These are phyloP conservation scores for Penicillium crustosum DNA, from an alignment of 2,329 filamentous ascomycete species.

Conservation along the genomic window DNA sequence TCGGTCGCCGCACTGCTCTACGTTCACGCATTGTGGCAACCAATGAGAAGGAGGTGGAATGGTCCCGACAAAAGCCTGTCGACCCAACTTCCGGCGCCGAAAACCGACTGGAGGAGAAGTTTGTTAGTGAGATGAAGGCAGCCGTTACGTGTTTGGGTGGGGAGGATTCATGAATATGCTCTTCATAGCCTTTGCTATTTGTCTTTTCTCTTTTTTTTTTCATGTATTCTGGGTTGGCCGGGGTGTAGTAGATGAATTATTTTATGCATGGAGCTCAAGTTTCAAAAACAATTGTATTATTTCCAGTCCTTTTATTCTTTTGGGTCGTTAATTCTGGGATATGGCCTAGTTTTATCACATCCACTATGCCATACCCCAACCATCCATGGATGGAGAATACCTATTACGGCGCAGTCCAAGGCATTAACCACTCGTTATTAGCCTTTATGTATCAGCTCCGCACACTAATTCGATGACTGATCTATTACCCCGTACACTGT, in stretches of 20 bases:
- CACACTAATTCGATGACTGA: neutral
- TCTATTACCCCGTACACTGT: neutral
- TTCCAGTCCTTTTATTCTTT: neutral
- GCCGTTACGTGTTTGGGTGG: constrained; percentile 46
- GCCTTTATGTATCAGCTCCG: neutral
- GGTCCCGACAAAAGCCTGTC: constrained; percentile 47
- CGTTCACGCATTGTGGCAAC: constrained; percentile 72
- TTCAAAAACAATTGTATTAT: neutral
- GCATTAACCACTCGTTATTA: neutral
- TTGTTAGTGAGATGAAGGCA: constrained; percentile 66
- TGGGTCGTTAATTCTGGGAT: neutral
- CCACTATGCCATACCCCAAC: neutral
- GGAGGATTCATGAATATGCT: constrained; percentile 34
- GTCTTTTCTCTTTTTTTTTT: constrained; percentile 6
- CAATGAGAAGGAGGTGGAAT: constrained; percentile 69
- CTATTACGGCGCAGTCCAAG: neutral
- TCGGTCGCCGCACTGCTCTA: constrained; percentile 67
- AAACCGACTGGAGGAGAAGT: constrained; percentile 72
- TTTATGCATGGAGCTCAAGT: constrained; percentile 13
- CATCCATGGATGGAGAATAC: neutral
- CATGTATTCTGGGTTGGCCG: constrained; percentile 16
- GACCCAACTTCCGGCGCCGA: constrained; percentile 51
- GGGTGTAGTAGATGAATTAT: constrained; percentile 16
- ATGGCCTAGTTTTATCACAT: neutral
- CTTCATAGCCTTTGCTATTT: constrained; percentile 16